phyloP scores from a whole-genome alignment of 257 asterid genomes.

The Nemophila menziesii region DNA sequence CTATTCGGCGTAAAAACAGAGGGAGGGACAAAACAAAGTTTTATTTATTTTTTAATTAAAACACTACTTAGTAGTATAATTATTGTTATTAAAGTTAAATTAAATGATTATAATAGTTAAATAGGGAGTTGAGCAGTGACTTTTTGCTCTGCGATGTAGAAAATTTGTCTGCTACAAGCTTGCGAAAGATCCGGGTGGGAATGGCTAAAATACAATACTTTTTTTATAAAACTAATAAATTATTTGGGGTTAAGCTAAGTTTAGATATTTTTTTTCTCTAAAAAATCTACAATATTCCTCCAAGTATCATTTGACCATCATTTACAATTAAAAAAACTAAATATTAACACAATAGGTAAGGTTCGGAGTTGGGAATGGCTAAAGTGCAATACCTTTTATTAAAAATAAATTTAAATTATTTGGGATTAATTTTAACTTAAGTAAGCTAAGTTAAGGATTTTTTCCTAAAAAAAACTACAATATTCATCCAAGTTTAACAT shows the following conservation, averaged over 20 bases:
- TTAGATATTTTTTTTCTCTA: no score
- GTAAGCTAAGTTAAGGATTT: no score
- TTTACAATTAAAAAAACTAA: no score
- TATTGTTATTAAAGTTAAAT: conserved; percentile 6
- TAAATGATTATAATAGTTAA: conserved; percentile 5
- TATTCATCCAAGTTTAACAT: no score
- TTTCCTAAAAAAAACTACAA: no score
- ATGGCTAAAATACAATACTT: conserved; percentile 20
- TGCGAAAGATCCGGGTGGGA: conserved; percentile 65
- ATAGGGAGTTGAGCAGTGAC: conserved; percentile 19
- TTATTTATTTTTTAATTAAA: background rate
- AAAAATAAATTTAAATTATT: no score
- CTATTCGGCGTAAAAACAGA: conserved; percentile 78
- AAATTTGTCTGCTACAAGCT: conserved; percentile 50
- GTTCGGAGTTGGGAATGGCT: no score
- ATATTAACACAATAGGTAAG: no score
- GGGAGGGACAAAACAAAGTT: conserved; percentile 34
- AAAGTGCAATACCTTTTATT: no score
- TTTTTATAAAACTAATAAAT: background rate
- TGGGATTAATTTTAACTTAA: no score
- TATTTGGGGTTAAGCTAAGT: background rate
- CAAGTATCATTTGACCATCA: no score
- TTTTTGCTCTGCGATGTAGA: conserved; percentile 25
- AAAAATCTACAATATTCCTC: no score
- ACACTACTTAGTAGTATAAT: background rate